phyloP scores from a whole-genome alignment of 176 grass and related monocot species.

The Zizania latifolia region DNA sequence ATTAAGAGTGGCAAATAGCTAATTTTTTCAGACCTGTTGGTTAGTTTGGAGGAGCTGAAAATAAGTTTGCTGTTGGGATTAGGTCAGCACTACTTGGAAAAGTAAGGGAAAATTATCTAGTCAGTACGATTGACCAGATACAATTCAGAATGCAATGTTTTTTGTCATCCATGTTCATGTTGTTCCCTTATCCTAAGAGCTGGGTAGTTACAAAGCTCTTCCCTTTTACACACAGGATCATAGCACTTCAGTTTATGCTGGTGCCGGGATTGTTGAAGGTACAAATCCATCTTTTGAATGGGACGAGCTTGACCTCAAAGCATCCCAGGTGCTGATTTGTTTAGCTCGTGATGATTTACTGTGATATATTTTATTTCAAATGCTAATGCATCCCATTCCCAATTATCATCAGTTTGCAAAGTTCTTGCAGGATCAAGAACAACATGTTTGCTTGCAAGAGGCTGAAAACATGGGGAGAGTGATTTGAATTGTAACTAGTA shows the following conservation, averaged over 20 bases:
- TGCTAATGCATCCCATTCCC: neutral
- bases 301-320: constrained; percentile 83
- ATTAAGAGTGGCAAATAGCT: too few species aligned
- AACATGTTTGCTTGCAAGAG: constrained; percentile 43
- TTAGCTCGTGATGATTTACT: neutral
- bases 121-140: neutral
- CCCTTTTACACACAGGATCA: constrained; percentile 50
- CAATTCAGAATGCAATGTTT: neutral
- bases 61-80: constrained; percentile 95
- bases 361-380: neutral
- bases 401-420: constrained; percentile 61
- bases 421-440: constrained; percentile 59
- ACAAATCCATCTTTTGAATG: constrained; percentile 90
- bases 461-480: constrained; percentile 44
- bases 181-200: neutral
- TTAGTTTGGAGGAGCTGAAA: constrained; percentile 95
- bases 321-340: constrained; percentile 57
- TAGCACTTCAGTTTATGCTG: constrained; percentile 73
- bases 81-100: constrained; percentile 83
- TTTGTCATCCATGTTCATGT: neutral
- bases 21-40: constrained; percentile 91
- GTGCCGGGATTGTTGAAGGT: constrained; percentile 85
- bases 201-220: neutral
- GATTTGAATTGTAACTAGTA: constrained; percentile 44
- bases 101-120: constrained; percentile 33